These are phyloP conservation scores for Achaetomium macrosporum DNA, from an alignment of 2,329 filamentous ascomycete species.

Conservation along the genomic window DNA sequence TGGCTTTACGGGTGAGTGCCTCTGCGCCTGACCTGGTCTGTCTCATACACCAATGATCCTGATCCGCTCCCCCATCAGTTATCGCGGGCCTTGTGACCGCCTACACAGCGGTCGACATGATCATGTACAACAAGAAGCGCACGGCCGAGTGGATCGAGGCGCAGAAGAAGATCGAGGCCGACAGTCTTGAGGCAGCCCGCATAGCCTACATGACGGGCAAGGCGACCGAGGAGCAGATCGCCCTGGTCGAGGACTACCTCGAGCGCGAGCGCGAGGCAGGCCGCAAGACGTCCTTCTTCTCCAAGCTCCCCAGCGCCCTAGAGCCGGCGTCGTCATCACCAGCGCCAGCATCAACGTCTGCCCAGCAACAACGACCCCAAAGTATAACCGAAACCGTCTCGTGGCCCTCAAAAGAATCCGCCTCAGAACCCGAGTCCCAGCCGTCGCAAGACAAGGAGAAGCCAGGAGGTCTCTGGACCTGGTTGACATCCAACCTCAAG, in stretches of 20 bases:
- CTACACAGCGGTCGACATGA: constrained; percentile 58
- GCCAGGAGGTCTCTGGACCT: constrained; percentile 27
- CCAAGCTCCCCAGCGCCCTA: constrained; percentile 47
- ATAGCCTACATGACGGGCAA: constrained; percentile 55
- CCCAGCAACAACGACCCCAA: not conserved
- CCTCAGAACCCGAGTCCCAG: not conserved
- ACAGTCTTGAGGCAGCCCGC: constrained; percentile 51
- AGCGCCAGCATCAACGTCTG: not conserved
- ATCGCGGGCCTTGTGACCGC: constrained; percentile 50
- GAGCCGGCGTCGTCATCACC: constrained; percentile 26
- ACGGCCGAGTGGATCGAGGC: constrained; percentile 53
- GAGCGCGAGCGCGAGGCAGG: constrained; percentile 38
- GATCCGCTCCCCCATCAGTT: constrained; percentile 8
- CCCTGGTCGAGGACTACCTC: constrained; percentile 53
- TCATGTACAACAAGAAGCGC: constrained; percentile 54
- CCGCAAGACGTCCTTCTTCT: constrained; percentile 23
- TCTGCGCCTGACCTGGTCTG: not conserved
- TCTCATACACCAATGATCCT: not conserved
- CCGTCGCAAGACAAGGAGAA: constrained; percentile 2
- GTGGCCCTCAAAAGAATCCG: constrained; percentile 8
- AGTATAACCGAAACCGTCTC: constrained; percentile 15
- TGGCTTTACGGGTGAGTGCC: constrained; percentile 48
- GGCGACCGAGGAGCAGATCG: constrained; percentile 50
- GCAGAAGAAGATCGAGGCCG: constrained; percentile 48
- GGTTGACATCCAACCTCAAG: constrained; percentile 37